These are phyloP conservation scores for Lichtheimia hyalospora DNA, from an alignment of 371 early-diverging fungal genomes.

Conservation along the genomic window DNA sequence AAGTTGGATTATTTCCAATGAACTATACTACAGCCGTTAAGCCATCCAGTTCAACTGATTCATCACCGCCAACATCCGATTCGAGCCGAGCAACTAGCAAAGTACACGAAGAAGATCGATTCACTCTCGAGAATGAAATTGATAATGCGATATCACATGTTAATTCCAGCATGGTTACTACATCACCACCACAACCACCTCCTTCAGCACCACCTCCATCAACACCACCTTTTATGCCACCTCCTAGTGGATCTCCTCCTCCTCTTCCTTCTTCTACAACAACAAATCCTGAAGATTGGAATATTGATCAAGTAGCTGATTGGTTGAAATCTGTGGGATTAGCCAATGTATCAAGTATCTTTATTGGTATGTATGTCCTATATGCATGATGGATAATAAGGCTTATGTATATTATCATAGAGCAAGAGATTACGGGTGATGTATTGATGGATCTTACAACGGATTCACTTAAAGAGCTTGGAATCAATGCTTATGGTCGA, in stretches of 20 bases:
- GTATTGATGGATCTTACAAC: constrained; percentile 61
- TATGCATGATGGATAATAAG: no score
- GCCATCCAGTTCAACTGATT: constrained; percentile 5
- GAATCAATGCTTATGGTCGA: constrained; percentile 67
- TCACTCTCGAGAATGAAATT: constrained; percentile 17
- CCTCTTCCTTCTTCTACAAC: neutral
- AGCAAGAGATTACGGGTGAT: constrained; percentile 73
- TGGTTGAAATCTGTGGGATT: constrained; percentile 65
- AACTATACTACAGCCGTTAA: constrained; percentile 53
- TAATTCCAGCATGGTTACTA: neutral
- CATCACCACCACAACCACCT: neutral
- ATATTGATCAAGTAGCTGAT: constrained; percentile 56
- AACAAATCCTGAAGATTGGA: constrained; percentile 46
- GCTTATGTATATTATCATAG: constrained; percentile 18
- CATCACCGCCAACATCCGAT: constrained; percentile 9
- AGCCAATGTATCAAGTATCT: constrained; percentile 46
- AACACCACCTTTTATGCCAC: constrained; percentile 5
- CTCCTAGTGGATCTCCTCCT: constrained; percentile 12
- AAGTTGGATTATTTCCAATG: constrained; percentile 69
- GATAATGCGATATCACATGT: constrained; percentile 20
- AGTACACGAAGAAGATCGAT: neutral
- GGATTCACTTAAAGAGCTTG: constrained; percentile 67
- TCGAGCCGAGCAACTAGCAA: constrained; percentile 7
- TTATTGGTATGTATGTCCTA: constrained; percentile 48
- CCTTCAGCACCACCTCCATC: neutral